Evolutionary conservation across 2,329 filamentous ascomycete genomes (phyloP).

Genomic region (Trichophyton verrucosum): DNA sequence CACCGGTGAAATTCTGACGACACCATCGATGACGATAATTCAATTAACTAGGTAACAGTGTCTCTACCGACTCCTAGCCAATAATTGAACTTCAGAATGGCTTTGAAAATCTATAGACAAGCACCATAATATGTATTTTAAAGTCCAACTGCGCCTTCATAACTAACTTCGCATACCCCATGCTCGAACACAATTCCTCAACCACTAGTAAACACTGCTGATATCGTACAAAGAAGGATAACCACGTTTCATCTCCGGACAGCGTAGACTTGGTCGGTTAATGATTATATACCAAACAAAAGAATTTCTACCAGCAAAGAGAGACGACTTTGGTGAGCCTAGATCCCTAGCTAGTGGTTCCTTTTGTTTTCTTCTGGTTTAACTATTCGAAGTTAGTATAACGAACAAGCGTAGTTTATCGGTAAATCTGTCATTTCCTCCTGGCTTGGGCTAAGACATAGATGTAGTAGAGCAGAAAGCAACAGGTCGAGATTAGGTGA

Average conservation of each 20-base stretch:
- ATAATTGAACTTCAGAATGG: neutral
- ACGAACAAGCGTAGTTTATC: neutral
- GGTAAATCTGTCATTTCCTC: neutral
- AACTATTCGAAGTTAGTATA: neutral
- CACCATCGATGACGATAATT: neutral
- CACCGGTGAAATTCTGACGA: neutral
- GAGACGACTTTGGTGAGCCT: neutral
- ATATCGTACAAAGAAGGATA: neutral
- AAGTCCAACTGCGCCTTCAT: neutral
- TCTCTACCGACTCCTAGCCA: too few relatives aligned
- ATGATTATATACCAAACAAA: neutral
- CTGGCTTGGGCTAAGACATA: neutral
- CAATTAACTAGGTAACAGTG: too few relatives aligned
- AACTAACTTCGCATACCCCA: neutral
- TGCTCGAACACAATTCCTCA: neutral
- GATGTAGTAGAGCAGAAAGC: too few relatives aligned
- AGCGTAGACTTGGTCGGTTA: neutral
- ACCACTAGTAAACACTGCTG: neutral
- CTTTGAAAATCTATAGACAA: neutral
- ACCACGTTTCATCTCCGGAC: neutral
- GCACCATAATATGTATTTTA: neutral
- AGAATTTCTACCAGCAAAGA: neutral
- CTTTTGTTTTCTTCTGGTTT: neutral
- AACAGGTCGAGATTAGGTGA: too few relatives aligned
- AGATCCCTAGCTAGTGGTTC: neutral